Evolutionary conservation across 495 filamentous ascomycete genomes (phyloP).

Genomic region (Penicillium egyptiacum): DNA sequence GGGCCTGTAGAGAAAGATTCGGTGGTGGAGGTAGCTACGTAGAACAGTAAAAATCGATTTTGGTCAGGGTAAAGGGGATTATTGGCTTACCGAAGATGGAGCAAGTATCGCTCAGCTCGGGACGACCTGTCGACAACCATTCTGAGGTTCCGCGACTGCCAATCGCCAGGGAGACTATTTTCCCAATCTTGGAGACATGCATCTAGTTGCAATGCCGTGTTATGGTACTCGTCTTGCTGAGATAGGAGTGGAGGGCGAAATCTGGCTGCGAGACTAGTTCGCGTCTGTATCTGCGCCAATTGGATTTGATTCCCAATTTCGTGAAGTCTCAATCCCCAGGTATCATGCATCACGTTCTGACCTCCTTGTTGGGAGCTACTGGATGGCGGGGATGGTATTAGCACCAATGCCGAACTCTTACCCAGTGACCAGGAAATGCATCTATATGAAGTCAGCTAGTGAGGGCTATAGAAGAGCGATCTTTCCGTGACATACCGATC

Average conservation of each 20-base stretch:
- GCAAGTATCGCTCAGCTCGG: background rate
- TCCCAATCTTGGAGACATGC: background rate
- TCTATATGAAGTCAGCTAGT: background rate
- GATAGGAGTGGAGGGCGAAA: background rate
- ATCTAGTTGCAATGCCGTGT: background rate
- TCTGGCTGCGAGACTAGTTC: slow-evolving; percentile 13
- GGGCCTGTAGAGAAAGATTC: background rate
- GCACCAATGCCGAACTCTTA: background rate
- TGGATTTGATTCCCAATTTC: background rate
- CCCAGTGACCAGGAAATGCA: background rate
- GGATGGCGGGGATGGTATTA: background rate
- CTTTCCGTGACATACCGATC: background rate
- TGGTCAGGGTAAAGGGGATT: background rate
- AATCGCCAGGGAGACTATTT: background rate
- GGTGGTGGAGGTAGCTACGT: background rate
- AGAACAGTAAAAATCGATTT: background rate
- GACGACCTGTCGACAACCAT: background rate
- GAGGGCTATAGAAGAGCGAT: background rate
- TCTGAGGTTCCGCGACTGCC: background rate
- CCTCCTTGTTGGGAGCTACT: background rate
- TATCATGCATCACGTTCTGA: background rate
- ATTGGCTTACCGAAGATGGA: background rate
- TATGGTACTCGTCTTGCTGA: background rate
- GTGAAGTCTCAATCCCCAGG: background rate
- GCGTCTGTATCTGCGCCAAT: background rate